These are phyloP conservation scores for Magnaporthiopsis poae DNA, from an alignment of 2,329 filamentous ascomycete genomes.

Conservation along the genomic window DNA sequence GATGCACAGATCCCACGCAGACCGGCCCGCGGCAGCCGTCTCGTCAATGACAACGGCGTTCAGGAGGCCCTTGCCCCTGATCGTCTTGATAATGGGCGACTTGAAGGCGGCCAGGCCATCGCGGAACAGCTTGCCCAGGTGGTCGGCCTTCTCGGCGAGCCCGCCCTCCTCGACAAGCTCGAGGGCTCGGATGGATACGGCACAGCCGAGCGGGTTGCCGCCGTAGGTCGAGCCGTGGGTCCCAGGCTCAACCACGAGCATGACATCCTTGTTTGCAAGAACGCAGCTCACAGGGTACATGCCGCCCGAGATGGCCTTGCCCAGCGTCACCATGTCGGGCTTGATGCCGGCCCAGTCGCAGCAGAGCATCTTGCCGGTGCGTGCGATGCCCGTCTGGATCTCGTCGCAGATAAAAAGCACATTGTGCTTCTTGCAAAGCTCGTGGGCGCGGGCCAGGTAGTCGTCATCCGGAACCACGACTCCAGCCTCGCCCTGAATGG, in stretches of 20 bases:
- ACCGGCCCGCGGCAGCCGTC: constrained; percentile 69
- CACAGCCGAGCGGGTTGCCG: constrained; percentile 89
- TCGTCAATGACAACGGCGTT: constrained; percentile 97
- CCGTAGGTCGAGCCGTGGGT: constrained; percentile 98
- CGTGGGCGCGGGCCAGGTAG: constrained; percentile 72
- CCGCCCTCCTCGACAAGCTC: constrained; percentile 89
- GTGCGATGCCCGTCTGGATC: constrained; percentile 94
- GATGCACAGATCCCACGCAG: constrained; percentile 93
- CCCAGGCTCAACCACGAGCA: constrained; percentile 91
- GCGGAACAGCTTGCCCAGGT: constrained; percentile 73
- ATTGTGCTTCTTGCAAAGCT: constrained; percentile 88
- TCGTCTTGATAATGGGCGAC: constrained; percentile 67
- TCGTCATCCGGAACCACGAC: constrained; percentile 88
- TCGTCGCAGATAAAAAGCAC: constrained; percentile 95
- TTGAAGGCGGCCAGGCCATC: constrained; percentile 65
- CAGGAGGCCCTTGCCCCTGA: constrained; percentile 85
- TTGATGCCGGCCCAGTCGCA: constrained; percentile 91
- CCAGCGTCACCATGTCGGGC: constrained; percentile 86
- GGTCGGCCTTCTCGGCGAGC: constrained; percentile 68
- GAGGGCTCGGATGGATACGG: constrained; percentile 86
- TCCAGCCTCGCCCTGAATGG: constrained; percentile 93
- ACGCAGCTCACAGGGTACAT: constrained; percentile 99
- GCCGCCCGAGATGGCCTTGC: constrained; percentile 94
- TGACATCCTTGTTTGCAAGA: constrained; percentile 76
- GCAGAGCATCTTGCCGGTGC: constrained; percentile 88